Evolutionary conservation across 345 rosid genomes (phyloP).

Genomic region (Gossypium herbaceum): DNA sequence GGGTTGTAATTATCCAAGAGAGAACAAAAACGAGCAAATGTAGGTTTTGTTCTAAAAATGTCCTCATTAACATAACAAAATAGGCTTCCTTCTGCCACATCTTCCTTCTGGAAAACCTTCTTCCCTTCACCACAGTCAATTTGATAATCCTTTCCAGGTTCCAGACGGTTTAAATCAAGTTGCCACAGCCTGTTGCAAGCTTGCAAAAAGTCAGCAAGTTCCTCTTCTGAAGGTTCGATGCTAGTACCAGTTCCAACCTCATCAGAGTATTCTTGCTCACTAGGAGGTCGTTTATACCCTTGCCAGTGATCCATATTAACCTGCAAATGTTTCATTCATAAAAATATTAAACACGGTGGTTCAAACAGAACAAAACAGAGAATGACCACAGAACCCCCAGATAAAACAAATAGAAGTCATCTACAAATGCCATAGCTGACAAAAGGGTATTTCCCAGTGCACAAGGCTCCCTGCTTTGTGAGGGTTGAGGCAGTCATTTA

Average conservation of each 20-base stretch:
- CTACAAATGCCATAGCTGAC: not conserved
- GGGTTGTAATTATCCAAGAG: slow-evolving; percentile 93
- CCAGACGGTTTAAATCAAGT: slow-evolving; percentile 69
- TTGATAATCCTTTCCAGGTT: slow-evolving; percentile 74
- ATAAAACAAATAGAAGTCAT: not conserved
- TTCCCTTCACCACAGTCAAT: slow-evolving; percentile 95
- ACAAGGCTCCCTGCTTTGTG: not conserved
- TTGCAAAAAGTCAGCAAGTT: slow-evolving; percentile 69
- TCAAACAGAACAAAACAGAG: not conserved
- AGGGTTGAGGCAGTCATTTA: not conserved
- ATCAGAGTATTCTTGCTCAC: slow-evolving; percentile 66
- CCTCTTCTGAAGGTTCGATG: slow-evolving; percentile 59
- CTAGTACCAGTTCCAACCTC: slow-evolving; percentile 39
- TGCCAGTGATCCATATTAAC: slow-evolving; percentile 72
- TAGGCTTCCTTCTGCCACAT: slow-evolving; percentile 72
- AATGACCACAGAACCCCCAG: not conserved
- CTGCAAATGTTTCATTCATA: slow-evolving; percentile 33
- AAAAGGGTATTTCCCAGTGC: not conserved
- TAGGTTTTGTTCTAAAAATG: slow-evolving; percentile 62
- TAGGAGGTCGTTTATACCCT: slow-evolving; percentile 58
- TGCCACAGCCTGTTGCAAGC: slow-evolving; percentile 93
- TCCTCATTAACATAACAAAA: slow-evolving; percentile 70
- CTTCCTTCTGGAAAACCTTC: slow-evolving; percentile 62
- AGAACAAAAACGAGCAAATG: slow-evolving; percentile 78
- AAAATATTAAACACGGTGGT: not conserved